A percentile compares a stretch with the other conserved stretches of the same genome.
These are phyloP conservation scores for Dunaliella sp. DNA, from an alignment of 139 green algal genomes.

Conservation along the genomic window DNA sequence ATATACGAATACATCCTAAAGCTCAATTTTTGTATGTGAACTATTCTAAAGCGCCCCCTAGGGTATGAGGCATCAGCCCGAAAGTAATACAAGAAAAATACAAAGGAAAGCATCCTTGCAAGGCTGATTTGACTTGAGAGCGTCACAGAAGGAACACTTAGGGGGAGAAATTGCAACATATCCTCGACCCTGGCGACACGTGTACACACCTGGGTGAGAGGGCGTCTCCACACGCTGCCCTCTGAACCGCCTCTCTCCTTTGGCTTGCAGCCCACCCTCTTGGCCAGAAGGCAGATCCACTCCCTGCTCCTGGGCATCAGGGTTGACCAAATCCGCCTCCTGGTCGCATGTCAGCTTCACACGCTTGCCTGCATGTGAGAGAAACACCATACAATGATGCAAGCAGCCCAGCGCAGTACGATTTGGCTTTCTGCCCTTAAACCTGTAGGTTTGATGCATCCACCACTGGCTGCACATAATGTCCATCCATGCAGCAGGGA, in stretches of 20 bases:
- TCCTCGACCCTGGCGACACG: constrained; percentile 30
- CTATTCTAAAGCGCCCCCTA: background rate
- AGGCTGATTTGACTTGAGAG: too few species aligned
- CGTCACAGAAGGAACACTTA: background rate
- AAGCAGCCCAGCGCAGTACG: too few species aligned
- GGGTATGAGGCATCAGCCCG: background rate
- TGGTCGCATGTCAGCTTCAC: constrained; percentile 44
- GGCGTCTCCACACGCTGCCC: constrained; percentile 76
- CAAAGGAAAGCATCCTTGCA: too few species aligned
- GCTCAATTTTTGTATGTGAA: background rate
- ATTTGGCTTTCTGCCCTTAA: too few species aligned
- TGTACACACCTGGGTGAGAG: constrained; percentile 61
- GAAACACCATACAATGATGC: background rate
- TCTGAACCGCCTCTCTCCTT: constrained; percentile 59
- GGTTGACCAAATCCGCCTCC: background rate
- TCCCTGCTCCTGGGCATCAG: background rate
- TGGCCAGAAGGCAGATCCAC: background rate
- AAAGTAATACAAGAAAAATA: background rate
- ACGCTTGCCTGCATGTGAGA: constrained; percentile 33
- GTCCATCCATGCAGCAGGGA: too few species aligned
- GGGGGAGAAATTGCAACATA: background rate
- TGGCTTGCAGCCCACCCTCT: constrained; percentile 9
- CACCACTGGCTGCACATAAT: too few species aligned
- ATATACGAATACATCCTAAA: too few species aligned
- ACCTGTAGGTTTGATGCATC: too few species aligned